These are phyloP conservation scores for Neofusicoccum ribis DNA, from an alignment of 2,329 filamentous ascomycete species.

Conservation along the genomic window DNA sequence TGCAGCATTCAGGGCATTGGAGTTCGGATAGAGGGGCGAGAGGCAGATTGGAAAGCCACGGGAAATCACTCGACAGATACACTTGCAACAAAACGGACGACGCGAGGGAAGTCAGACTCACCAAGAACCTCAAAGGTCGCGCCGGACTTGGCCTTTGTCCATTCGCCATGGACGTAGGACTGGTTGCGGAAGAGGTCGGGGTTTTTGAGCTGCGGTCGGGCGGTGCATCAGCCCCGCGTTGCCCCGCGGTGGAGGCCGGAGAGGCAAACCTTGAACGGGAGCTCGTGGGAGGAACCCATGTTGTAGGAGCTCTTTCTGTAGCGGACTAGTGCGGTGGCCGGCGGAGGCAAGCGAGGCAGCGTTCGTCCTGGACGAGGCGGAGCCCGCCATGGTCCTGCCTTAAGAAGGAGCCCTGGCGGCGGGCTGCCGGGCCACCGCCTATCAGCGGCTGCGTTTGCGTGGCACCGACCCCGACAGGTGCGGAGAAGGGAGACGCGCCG, in stretches of 20 bases:
- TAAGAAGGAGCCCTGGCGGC: not conserved
- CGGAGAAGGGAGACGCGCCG: not conserved
- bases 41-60: not conserved
- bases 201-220: conserved; percentile 50
- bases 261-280: conserved; percentile 46
- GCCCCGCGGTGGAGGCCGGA: not conserved
- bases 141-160: conserved; percentile 57
- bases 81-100: too few species aligned
- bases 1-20: too few species aligned
- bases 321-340: not conserved
- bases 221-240: conserved; percentile 2
- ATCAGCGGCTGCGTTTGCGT: not conserved
- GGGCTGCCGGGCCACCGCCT: not conserved
- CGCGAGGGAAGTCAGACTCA: conserved; percentile 26
- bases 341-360: not conserved
- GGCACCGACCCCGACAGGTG: not conserved
- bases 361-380: not conserved
- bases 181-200: conserved; percentile 56
- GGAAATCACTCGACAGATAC: not conserved
- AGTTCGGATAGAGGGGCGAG: too few species aligned
- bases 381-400: not conserved
- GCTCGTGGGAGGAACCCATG: conserved; percentile 32
- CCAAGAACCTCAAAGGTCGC: conserved; percentile 59
- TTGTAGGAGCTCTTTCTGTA: not conserved
- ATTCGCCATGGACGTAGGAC: conserved; percentile 56